phyloP scores from a whole-genome alignment of 306 rosid genomes.

The Senna siamea region DNA sequence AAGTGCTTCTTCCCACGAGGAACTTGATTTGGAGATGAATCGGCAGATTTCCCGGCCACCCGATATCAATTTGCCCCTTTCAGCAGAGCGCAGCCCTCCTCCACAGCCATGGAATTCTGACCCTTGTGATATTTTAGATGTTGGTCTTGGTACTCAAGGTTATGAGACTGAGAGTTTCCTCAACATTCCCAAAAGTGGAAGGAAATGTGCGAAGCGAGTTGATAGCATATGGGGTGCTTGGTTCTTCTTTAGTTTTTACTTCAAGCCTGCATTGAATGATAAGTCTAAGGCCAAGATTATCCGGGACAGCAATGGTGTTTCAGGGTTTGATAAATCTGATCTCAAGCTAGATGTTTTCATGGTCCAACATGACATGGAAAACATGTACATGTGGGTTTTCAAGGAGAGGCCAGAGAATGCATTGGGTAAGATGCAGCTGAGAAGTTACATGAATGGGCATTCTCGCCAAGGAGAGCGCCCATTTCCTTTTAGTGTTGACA shows the following conservation, averaged over 20 bases:
- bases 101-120: constrained; percentile 75
- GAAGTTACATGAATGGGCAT: constrained; percentile 98
- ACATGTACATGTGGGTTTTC: constrained; percentile 99
- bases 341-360: constrained; percentile 89
- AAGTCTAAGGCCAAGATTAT: constrained; percentile 81
- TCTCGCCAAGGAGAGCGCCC: constrained; percentile 97
- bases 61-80: constrained; percentile 79
- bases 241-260: constrained; percentile 93
- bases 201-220: constrained; percentile 62
- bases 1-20: constrained; percentile 91
- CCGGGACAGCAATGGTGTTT: constrained; percentile 67
- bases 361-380: constrained; percentile 99
- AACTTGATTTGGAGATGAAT: constrained; percentile 83
- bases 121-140: constrained; percentile 75
- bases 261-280: constrained; percentile 75
- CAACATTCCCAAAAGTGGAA: constrained; percentile 66
- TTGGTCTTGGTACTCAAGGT: constrained; percentile 79
- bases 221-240: constrained; percentile 99
- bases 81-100: constrained; percentile 83
- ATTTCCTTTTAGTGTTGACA: constrained; percentile 82
- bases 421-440: constrained; percentile 94
- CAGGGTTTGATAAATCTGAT: constrained; percentile 84
- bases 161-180: constrained; percentile 76
- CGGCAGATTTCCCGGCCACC: constrained; percentile 84
- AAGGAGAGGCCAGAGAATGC: constrained; percentile 96